These are phyloP conservation scores for Cystofilobasidium ferigula DNA, from an alignment of 768 basidiomycete genomes.

Conservation along the genomic window DNA sequence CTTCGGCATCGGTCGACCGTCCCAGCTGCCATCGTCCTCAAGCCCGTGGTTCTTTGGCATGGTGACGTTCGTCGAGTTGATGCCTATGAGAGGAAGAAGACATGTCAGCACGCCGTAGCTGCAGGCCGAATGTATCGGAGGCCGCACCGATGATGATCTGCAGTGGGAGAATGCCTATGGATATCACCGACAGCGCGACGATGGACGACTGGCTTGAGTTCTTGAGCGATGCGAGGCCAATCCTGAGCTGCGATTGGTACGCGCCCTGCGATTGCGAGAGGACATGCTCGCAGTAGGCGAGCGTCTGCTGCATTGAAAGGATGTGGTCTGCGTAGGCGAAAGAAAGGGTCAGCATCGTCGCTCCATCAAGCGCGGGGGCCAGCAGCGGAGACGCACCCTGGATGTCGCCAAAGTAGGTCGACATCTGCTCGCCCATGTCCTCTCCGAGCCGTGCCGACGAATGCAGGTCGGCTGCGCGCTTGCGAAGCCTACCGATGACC, in stretches of 20 bases:
- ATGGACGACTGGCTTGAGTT: constrained; percentile 56
- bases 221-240: constrained; percentile 52
- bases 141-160: constrained; percentile 44
- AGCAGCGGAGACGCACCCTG: constrained; percentile 54
- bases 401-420: constrained; percentile 80
- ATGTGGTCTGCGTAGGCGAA: constrained; percentile 60
- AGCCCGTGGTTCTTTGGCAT: constrained; percentile 61
- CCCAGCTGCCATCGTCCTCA: constrained; percentile 29
- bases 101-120: too few species aligned
- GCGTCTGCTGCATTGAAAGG: constrained; percentile 67
- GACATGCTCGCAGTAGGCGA: constrained; percentile 77
- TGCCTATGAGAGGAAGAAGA: constrained; percentile 43
- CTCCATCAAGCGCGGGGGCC: background rate
- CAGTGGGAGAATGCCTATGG: constrained; percentile 55
- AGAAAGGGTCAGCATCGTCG: background rate
- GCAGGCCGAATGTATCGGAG: background rate
- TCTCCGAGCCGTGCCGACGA: background rate
- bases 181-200: constrained; percentile 55
- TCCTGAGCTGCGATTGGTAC: constrained; percentile 65
- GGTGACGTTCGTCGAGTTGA: constrained; percentile 56
- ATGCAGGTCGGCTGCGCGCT: constrained; percentile 48
- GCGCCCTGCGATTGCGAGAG: constrained; percentile 77
- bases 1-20: constrained; percentile 38
- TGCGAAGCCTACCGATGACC: constrained; percentile 66
- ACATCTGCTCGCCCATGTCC: constrained; percentile 55